These are phyloP conservation scores for Allantophomopsis cytisporea DNA, from an alignment of 2,329 filamentous ascomycete species.

Conservation along the genomic window DNA sequence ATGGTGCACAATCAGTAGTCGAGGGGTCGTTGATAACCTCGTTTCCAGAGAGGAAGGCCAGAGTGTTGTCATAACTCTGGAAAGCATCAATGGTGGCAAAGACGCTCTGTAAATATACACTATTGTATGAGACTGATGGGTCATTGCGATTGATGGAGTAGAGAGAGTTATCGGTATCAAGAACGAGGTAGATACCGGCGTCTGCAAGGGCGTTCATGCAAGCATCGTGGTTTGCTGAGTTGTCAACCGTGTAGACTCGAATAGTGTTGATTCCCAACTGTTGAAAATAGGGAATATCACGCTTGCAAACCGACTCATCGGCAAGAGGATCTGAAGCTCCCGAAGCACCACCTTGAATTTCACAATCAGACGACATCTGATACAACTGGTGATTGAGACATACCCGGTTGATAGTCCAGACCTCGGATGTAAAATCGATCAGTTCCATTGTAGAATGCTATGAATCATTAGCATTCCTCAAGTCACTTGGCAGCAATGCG, in stretches of 20 bases:
- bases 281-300: slow-evolving; percentile 54
- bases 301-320: slow-evolving; percentile 41
- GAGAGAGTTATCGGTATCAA: slow-evolving; percentile 60
- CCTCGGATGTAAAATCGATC: slow-evolving; percentile 40
- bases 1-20: slow-evolving; percentile 36
- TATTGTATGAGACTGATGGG: slow-evolving; percentile 51
- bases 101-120: slow-evolving; percentile 54
- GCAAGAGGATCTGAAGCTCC: slow-evolving; percentile 50
- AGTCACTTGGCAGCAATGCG: too few relatives aligned
- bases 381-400: slow-evolving; percentile 15
- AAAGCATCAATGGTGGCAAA: slow-evolving; percentile 61
- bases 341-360: slow-evolving; percentile 41
- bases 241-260: slow-evolving; percentile 63
- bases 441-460: slow-evolving; percentile 16
- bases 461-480: not conserved
- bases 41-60: slow-evolving; percentile 49
- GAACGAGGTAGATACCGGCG: slow-evolving; percentile 60
- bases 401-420: slow-evolving; percentile 47
- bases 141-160: slow-evolving; percentile 55
- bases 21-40: slow-evolving; percentile 42
- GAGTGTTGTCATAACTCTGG: slow-evolving; percentile 50
- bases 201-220: slow-evolving; percentile 55
- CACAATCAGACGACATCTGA: not conserved
- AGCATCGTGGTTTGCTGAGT: slow-evolving; percentile 51
- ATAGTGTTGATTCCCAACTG: slow-evolving; percentile 59